phyloP scores from a whole-genome alignment of 305 asterid species.

The Fraxinus angustifolia region DNA sequence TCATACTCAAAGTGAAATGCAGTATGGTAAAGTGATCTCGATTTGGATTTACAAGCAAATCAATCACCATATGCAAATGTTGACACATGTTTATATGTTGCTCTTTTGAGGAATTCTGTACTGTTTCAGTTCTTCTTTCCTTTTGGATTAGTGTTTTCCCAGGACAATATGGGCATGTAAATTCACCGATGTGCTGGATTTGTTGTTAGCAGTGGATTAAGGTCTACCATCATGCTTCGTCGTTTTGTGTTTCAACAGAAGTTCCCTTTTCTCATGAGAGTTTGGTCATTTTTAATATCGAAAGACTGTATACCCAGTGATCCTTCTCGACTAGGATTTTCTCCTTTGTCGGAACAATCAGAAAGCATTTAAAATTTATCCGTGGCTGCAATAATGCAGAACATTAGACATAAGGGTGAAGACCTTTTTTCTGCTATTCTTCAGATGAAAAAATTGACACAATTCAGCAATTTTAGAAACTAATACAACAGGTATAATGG shows the following conservation, averaged over 20 bases:
- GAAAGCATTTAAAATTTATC: neutral
- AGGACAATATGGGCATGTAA: neutral
- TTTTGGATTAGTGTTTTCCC: slow-evolving; percentile 26
- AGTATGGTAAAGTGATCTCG: neutral
- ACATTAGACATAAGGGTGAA: neutral
- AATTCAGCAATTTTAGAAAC: neutral
- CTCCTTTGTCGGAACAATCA: neutral
- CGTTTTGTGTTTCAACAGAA: neutral
- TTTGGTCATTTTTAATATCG: neutral
- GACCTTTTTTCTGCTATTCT: neutral
- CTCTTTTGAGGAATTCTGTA: neutral
- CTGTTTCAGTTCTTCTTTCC: neutral
- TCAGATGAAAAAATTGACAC: neutral
- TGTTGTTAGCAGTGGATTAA: neutral
- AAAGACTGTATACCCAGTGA: neutral
- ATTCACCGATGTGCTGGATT: neutral
- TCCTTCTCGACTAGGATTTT: neutral
- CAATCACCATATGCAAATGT: neutral
- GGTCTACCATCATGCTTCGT: neutral
- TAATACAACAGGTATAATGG: neutral
- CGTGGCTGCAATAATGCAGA: neutral
- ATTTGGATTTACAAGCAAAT: neutral
- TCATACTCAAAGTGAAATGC: neutral
- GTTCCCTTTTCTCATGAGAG: neutral
- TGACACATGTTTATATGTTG: neutral